Evolutionary conservation across 352 stramenopile genomes (phyloP), one percentile per base, ranked within the genome.

Genomic region (Nothophytophthora sp.): DNA sequence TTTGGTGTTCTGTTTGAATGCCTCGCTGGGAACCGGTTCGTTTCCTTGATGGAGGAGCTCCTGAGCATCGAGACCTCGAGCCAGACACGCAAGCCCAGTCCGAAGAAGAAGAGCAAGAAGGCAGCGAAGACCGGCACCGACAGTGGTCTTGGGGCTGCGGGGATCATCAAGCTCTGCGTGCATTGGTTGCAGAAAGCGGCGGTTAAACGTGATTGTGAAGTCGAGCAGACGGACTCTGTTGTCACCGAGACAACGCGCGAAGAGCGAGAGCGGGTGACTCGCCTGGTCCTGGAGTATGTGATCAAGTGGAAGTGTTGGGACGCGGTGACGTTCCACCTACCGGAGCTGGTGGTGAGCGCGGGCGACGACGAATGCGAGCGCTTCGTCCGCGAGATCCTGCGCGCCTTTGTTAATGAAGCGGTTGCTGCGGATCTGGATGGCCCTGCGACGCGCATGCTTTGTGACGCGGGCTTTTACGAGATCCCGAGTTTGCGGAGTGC

Each of bases 391-490:
- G 50, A 67, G 23, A 61, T 84, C 19, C 20, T 81, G 28, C 47
- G 16, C 19, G 48, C 48, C 16, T 84, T 75, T 32, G 51, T 88
- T 15, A 22, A 16, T 16, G 67, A 81, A 54, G 43, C 61, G 9
- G 41, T 44, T 19, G 27, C 32, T 2, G 44, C 38, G 0, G 41
- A 52, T 2, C 27, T 54, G 8, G 55, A 75, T 33, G 46, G 50
- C 12, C 43, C 70, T 12, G 63, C 76, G 12, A 60, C 23, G 15
- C 74, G 73, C 3, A 81, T 86, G 41, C 52, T 93, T 49, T 62
- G 64, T 32, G 85, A 93, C 46, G 85, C 85, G 10, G 76, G 63
- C 3, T 93, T 95, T 51, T 95, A 92, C 60, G 85, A 95, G 37
- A 92, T 95, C 37, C 25, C 36, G 16, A 62, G 55, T 19, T 57